A percentile compares a stretch with the other conserved stretches of the same genome.
phyloP scores from a whole-genome alignment of 192 early-diverging fungal genomes.

The Radiomyces spectabilis region DNA sequence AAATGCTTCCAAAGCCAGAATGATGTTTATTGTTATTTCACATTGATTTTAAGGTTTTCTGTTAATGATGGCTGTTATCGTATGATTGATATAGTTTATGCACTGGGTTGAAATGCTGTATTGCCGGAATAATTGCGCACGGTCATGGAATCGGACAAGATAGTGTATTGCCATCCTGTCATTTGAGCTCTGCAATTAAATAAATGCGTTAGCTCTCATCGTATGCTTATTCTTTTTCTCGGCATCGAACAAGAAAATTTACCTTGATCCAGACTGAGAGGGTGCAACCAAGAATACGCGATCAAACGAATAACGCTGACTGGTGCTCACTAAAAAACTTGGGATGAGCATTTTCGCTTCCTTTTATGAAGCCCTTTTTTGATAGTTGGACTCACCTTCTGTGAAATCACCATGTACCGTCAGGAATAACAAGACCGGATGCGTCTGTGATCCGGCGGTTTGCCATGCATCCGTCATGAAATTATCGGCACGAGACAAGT shows the following conservation, averaged over 20 bases:
- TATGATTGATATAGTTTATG: too few species aligned
- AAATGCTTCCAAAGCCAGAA: too few species aligned
- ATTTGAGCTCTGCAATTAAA: constrained; percentile 22
- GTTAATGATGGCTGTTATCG: too few species aligned
- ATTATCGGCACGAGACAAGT: constrained; percentile 27
- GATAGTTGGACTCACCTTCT: constrained; percentile 6
- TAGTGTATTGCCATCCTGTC: constrained; percentile 25
- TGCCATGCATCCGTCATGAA: constrained; percentile 46
- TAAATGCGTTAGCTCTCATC: too few species aligned
- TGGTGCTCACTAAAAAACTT: not conserved
- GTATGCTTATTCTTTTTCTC: too few species aligned
- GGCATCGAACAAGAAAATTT: too few species aligned
- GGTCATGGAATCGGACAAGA: constrained; percentile 20
- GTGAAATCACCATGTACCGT: constrained; percentile 24
- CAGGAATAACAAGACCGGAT: constrained; percentile 12
- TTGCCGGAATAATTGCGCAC: constrained; percentile 13
- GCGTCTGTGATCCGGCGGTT: constrained; percentile 13
- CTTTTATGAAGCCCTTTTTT: not conserved
- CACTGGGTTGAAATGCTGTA: too few species aligned
- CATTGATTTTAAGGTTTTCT: too few species aligned
- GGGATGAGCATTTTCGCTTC: not conserved
- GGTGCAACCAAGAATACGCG: constrained; percentile 39
- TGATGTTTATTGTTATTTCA: too few species aligned
- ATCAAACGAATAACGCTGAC: constrained; percentile 29
- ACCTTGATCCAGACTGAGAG: constrained; percentile 28